Evolutionary conservation across 1,284 basidiomycete genomes (phyloP), one percentile per base, ranked within the genome.

Genomic region (Malassezia sp.): DNA sequence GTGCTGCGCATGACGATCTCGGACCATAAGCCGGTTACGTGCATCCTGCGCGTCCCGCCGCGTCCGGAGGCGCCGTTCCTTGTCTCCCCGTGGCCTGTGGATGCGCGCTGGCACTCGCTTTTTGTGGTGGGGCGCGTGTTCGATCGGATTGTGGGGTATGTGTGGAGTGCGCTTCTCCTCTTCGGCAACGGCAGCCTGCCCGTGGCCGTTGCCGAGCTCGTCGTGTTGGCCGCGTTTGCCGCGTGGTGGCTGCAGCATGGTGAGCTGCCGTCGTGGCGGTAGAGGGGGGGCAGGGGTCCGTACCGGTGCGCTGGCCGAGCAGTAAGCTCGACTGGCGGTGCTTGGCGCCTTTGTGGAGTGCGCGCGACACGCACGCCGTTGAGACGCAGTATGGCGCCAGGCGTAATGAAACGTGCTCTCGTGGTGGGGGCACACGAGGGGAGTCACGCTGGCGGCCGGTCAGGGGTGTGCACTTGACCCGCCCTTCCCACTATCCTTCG

Each of bases 121-220:
- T 77, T 76, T 37, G 78, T 77, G 59, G 69, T 71, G 0, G 86
- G 86, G 5, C 75, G 78, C 27, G 58, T 70, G 1, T 71, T 86
- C 41, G 87, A 86, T 63, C 78, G 84, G 35, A 52, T 81, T 33
- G 70, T 89, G 42, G 86, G 86, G 4, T 75, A 79, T 50, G 62
- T 76, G 18, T 88, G 86, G 85, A 83, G 78, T 75, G 38, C 81
- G 11, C 70, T 87, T 45, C 75, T 80, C 35, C 52, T 83, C 24
- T 67, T 84, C 14, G 86, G 87, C n/a, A 79, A 82, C 10, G 85
- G 85, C 36, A 81, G 80, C 33, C 49, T 62, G 15, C 56, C 57
- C 27, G 59, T 56, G 28, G 62, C 59, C 15, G 26, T 57, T 15
- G 41, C 57, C 23, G 60, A 65, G 35, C 42, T 59, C 7, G 48